A percentile compares a stretch with the other conserved stretches of the same genome.
Conservation (phyloP, 2,329 filamentous ascomycete genomes). For the Epichloe bromicola region DNA sequence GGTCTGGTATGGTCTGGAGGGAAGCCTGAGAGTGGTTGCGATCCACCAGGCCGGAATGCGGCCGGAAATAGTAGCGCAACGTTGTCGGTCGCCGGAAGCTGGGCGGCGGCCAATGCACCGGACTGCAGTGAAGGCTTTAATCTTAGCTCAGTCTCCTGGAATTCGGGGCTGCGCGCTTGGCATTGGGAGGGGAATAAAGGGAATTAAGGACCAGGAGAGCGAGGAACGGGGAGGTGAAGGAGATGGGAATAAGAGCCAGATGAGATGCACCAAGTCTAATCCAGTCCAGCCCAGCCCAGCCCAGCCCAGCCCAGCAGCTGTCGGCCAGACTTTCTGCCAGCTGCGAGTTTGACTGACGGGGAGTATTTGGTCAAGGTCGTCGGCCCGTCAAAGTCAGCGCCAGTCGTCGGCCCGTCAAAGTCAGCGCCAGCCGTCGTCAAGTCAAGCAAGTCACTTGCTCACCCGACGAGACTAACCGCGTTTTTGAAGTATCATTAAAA, state of each 20-base stretch:
- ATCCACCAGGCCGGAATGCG: not conserved
- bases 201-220: not conserved
- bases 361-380: not conserved
- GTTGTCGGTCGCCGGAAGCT: slow-evolving; percentile 16
- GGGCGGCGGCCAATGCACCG: not conserved
- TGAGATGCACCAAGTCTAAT: not conserved
- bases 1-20: not conserved
- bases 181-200: slow-evolving; percentile 1
- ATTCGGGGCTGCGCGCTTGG: not conserved
- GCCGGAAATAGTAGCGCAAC: slow-evolving; percentile 5
- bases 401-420: not conserved
- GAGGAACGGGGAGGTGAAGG: slow-evolving; percentile 8
- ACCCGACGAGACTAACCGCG: not conserved
- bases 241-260: slow-evolving; percentile 8
- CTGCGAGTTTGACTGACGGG: not conserved
- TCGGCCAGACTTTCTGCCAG: not conserved
- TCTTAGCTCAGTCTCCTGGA: too few relatives aligned
- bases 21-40: not conserved
- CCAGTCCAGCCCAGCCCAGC: not conserved
- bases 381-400: not conserved
- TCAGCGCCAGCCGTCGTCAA: not conserved
- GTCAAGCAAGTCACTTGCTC: not conserved
- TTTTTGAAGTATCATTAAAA: not conserved
- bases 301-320: not conserved
- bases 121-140: not conserved